Conservation (phyloP, 2,329 filamentous ascomycete species). For the Diaporthe ampelina region DNA sequence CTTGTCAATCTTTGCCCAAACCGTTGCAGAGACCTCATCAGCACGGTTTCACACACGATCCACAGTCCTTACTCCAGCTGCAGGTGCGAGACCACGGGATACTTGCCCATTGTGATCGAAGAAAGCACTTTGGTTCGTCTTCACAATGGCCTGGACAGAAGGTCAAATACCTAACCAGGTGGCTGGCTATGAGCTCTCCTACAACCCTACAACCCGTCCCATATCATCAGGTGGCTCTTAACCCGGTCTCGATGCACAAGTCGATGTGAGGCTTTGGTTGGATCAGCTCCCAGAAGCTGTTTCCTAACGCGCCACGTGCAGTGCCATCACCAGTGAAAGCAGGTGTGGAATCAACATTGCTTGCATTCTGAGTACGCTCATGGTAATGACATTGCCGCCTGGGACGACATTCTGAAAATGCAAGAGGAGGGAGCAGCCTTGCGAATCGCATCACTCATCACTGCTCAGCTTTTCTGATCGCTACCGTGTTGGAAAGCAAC, state of each 20-base stretch:
- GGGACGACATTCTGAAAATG: background rate
- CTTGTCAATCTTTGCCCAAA: background rate
- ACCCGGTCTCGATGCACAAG: background rate
- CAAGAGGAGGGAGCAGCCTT: background rate
- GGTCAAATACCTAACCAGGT: background rate
- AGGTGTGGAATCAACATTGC: background rate
- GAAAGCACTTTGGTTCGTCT: background rate
- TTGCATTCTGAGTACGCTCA: conserved; percentile 9
- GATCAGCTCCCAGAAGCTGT: background rate
- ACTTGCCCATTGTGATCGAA: background rate
- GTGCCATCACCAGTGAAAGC: background rate
- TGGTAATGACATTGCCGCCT: background rate
- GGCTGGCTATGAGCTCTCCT: background rate
- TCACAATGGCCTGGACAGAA: background rate
- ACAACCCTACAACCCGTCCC: background rate
- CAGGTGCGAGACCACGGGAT: background rate
- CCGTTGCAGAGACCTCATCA: background rate
- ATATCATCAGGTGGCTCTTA: background rate
- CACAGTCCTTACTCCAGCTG: background rate
- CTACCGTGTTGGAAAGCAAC: background rate
- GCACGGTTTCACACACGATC: background rate
- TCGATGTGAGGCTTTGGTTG: background rate
- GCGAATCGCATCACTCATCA: background rate
- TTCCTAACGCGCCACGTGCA: background rate
- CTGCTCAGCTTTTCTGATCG: background rate